Evolutionary conservation across 2,329 filamentous ascomycete species (phyloP), one percentile per base, ranked within the genome.

Genomic region (Aspergillus sp.): DNA sequence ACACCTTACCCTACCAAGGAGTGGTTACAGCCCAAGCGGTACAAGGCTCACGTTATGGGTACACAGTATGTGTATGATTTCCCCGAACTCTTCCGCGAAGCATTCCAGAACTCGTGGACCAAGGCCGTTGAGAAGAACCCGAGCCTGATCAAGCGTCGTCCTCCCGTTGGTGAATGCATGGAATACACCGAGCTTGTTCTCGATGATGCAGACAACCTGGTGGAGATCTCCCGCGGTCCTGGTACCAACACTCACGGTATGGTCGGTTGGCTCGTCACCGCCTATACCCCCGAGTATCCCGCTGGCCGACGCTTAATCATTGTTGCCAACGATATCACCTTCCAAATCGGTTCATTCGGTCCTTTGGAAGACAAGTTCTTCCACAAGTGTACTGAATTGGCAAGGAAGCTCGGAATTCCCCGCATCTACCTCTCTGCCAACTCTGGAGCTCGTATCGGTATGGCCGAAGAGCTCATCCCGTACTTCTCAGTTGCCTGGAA

Each of bases 61-160:
- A 99, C 95, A 26, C 95, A 99, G 78, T 99, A 97, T 74, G 95
- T 98, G 54, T 99, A 99, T 75, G 95, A 99, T 78, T 99, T 99
- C 89, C 95, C 95, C 30, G 95, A 99, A 83, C 87, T 99, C 48
- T 99, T 99, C 89, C 87, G 95, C 71, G 95, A 98, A 78, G 92
- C 95, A 44, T 91, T 96, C 72, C 92, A 97, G 81, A 97, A 97
- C 83, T 90, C 86, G 78, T 99, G 95, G 95, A 79, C 81, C 71
- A 88, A 88, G 74, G 86, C 87, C 56, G 83, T 90, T 63, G 86
- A 87, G 74, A 87, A 88, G 73, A 87, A 93, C 68, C 83, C 91
- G 11, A 81, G 83, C 18, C 80, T 97, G 59, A 85, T 86, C 49
- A 86, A 91, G 42, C 91, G 91, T 80, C 89, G 93, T 75, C 95